Conservation (phyloP, 73 alveolate species). For the Paramecium bursaria region DNA sequence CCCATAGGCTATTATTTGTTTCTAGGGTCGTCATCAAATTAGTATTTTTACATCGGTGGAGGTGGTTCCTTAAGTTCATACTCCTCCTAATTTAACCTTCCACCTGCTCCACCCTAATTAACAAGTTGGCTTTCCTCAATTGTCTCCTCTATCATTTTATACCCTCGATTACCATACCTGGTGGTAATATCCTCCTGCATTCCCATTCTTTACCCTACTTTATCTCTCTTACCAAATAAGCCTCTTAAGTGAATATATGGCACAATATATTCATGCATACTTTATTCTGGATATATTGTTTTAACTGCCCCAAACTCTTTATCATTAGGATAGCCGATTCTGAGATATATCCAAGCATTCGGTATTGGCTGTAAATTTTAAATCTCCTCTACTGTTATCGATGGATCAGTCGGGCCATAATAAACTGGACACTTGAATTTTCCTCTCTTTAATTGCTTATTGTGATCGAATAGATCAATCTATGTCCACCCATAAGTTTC, state of each 20-base stretch:
- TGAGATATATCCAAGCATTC: constrained; percentile 73
- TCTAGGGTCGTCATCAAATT: constrained; percentile 10
- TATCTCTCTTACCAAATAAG: constrained; percentile 63
- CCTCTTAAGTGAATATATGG: constrained; percentile 78
- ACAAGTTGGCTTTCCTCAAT: constrained; percentile 36
- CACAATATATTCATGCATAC: constrained; percentile 72
- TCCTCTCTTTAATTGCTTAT: constrained; percentile 80
- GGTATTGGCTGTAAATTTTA: constrained; percentile 74
- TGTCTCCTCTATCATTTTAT: constrained; percentile 48
- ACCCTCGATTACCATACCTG: constrained; percentile 38
- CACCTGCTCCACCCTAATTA: constrained; percentile 29
- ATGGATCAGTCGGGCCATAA: constrained; percentile 80
- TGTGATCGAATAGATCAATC: constrained; percentile 80
- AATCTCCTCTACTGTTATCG: constrained; percentile 77
- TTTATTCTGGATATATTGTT: constrained; percentile 71
- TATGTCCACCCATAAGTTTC: constrained; percentile 88
- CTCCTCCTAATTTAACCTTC: constrained; percentile 27
- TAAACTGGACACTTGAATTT: constrained; percentile 85
- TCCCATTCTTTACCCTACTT: neutral
- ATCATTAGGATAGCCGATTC: constrained; percentile 83
- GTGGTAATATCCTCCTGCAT: constrained; percentile 13
- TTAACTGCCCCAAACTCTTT: constrained; percentile 69
- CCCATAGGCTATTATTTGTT: too few species aligned
- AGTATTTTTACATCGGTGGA: constrained; percentile 33
- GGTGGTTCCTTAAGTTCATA: constrained; percentile 24